Evolutionary conservation across 345 rosid species (phyloP).

Genomic region (sweet orange (Citrus sinensis)): DVS_A1.0 CM039165.1:83501-84000

Average conservation of each 20-base stretch:
- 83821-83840: neutral
- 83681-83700: slow-evolving; percentile 41
- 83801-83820: neutral
- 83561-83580: neutral
- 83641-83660: slow-evolving; percentile 62
- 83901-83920: neutral
- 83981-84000: neutral
- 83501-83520: neutral
- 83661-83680: slow-evolving; percentile 52
- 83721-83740: slow-evolving; percentile 50
- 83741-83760: slow-evolving; percentile 52
- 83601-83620: neutral
- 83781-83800: neutral
- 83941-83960: neutral
- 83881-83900: neutral
- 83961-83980: neutral
- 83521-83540: neutral
- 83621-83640: neutral
- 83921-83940: neutral
- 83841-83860: neutral
- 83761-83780: slow-evolving; percentile 14
- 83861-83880: neutral
- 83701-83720: slow-evolving; percentile 43
- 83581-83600: neutral
- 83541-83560: neutral